Base-by-base conservation (phyloP, 768 basidiomycete species). In the Podaxis pistillaris region DNA sequence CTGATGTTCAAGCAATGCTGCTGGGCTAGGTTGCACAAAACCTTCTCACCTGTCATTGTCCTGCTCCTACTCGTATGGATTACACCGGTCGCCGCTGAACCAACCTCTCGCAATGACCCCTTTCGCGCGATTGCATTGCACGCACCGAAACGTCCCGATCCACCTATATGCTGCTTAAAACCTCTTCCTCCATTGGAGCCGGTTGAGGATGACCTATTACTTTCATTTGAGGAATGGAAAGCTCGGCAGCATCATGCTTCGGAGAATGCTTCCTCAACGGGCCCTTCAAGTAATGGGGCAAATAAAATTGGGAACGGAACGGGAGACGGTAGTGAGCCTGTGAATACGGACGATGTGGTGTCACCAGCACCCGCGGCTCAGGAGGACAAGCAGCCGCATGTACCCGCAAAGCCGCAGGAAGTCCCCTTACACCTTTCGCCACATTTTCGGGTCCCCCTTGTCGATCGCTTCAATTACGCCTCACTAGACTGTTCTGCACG, bases 381-480 rank as follows among this genome's bases (percentile, higher is more conserved):
- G 38, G 56, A 64, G 58, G 63, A 67, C 37, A 51, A 66, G 12
- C 53, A 67, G 36, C 64, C 67, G 13, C 67, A 72, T 37, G 68
- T 72, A 47, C 62, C 67, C 36, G 57, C 62, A 46, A 57, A 67
- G 54, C 49, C 68, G 61, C 65, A 68, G 59, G 64, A 73, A 17
- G 44, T 65, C 13, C 76, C 80, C 61, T 68, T 69, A 3, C 66
- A 84, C 36, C 78, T 84, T 37, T 36, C 41, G 22, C 86, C 88
- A 0, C 86, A 87, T 67, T 87, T 89, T 70, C 83, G 83, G 19
- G 86, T 93, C 4, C 91, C 91, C 1, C 76, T 92, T 47, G 87
- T 83, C 12, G 93, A 96, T 78, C 83, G 94, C 47, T 97, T 96
- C 81, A 97, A 99, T 74, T 98, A 96, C 69, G 97, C 97, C 46